Base-by-base conservation (phyloP, 352 stramenopile species). In the Pythium volutum region DNA sequence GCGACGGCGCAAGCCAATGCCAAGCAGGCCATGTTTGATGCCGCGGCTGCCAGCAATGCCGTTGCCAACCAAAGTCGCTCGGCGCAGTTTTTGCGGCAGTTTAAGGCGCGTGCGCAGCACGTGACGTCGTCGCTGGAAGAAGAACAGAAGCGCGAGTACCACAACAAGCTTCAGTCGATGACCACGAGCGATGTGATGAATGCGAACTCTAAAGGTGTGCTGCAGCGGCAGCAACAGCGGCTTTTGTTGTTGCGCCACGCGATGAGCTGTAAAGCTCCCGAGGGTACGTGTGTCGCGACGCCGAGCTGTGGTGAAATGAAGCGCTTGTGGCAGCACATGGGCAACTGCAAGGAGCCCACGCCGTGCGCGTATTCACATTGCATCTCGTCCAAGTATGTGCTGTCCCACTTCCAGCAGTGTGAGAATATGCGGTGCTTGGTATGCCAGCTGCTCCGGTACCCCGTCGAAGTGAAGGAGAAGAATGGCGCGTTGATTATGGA, bases 361-460 rank as follows among this genome's bases (percentile, higher is more conserved):
- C 93, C 97, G 57, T 99, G 97, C 73, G 78, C 96, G 18, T 96
- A 98, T 49, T 96, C 94, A 20, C 97, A 99, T 69, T 99, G 97
- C 71, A 97, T 99, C 29, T 98, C 91, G 50, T 99, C 96, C n/a
- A 96, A 98, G 59, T 98, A 99, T 70, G 95, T 99, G 58, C 76
- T 99, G 22, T 98, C 93, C 57, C 97, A 99, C 73, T 99, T 99
- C 64, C 97, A 99, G 75, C 91, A 98, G 43, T 99, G 97, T 68
- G 97, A 97, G 48, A 98, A 99, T 65, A 68, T 88, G n/a, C 90
- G 97, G 54, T 99, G 97, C 77, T 83, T 97, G 8, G 97, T 99
- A 3, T 99, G 97, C 69, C 93, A 97, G 31, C 93, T 98, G 18
- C 95, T 99, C 20, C 81, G 96, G n/a, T 98, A 98, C 70, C 96